phyloP scores from a whole-genome alignment of 1,284 basidiomycete species.

The Puccinia coronata region DNA sequence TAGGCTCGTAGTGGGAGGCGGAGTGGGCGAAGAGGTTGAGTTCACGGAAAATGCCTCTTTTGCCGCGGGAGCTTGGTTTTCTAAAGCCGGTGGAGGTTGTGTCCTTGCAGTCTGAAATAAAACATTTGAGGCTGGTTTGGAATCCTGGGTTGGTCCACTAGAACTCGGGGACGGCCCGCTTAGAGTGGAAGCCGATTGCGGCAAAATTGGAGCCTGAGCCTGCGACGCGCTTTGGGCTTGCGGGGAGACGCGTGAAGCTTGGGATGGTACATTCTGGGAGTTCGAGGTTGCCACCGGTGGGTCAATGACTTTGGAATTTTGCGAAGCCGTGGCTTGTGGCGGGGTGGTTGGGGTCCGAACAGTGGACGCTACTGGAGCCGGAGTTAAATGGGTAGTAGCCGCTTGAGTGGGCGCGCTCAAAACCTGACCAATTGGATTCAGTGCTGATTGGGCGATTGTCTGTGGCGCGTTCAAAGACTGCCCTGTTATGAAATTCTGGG shows the following conservation, averaged over 20 bases:
- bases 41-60: not conserved
- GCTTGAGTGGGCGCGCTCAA: not conserved
- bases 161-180: not conserved
- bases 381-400: not conserved
- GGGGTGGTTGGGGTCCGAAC: not conserved
- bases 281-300: not conserved
- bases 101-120: not conserved
- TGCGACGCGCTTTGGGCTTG: not conserved
- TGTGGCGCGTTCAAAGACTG: conserved; percentile 6
- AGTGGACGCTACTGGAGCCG: not conserved
- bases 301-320: not conserved
- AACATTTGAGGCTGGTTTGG: not conserved
- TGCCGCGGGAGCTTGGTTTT: not conserved
- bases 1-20: not conserved
- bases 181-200: not conserved
- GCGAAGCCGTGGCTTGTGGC: not conserved
- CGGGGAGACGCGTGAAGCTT: not conserved
- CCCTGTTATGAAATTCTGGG: no score
- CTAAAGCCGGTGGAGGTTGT: not conserved
- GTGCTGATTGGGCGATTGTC: not conserved
- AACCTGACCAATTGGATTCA: not conserved
- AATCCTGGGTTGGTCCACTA: not conserved
- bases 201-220: not conserved
- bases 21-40: not conserved
- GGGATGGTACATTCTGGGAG: not conserved